Percentiles rank a stretch among this genome's conserved stretches.
These are phyloP conservation scores for Ogataea degrootiae DNA, from an alignment of 805 yeast species.

Conservation along the genomic window DNA sequence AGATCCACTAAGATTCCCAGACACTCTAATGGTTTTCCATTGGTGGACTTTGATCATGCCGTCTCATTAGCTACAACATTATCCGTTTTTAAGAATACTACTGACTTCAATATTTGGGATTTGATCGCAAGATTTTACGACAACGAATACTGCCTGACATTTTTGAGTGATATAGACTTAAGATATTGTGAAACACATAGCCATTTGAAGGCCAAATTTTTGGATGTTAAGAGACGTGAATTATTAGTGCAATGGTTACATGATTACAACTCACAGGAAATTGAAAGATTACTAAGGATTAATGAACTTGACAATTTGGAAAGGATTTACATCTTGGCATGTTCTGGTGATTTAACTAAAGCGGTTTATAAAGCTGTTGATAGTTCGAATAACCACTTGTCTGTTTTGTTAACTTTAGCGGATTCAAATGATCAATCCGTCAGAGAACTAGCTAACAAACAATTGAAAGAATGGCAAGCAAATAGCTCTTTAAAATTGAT, in stretches of 20 bases:
- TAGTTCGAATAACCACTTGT: conserved; percentile 63
- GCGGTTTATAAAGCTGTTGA: conserved; percentile 67
- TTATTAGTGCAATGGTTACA: conserved; percentile 56
- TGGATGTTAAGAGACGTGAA: conserved; percentile 36
- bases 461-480: conserved; percentile 62
- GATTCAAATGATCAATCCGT: conserved; percentile 68
- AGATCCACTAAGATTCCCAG: conserved; percentile 6
- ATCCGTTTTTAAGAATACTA: conserved; percentile 8
- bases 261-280: conserved; percentile 34
- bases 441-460: conserved; percentile 49
- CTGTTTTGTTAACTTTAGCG: conserved; percentile 61
- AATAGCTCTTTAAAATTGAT: conserved; percentile 37
- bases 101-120: conserved; percentile 40
- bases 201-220: conserved; percentile 5
- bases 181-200: conserved; percentile 6
- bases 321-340: conserved; percentile 42
- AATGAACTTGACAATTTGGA: conserved; percentile 40
- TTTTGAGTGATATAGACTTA: conserved; percentile 6
- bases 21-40: conserved; percentile 32
- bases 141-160: conserved; percentile 20
- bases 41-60: conserved; percentile 25
- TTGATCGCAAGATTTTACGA: conserved; percentile 64
- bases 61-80: conserved; percentile 30
- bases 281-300: conserved; percentile 26
- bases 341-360: conserved; percentile 50